Evolutionary conservation across 2,329 filamentous ascomycete species (phyloP), one percentile per base, ranked within the genome.

Genomic region (Ophiostoma sp.): DNA sequence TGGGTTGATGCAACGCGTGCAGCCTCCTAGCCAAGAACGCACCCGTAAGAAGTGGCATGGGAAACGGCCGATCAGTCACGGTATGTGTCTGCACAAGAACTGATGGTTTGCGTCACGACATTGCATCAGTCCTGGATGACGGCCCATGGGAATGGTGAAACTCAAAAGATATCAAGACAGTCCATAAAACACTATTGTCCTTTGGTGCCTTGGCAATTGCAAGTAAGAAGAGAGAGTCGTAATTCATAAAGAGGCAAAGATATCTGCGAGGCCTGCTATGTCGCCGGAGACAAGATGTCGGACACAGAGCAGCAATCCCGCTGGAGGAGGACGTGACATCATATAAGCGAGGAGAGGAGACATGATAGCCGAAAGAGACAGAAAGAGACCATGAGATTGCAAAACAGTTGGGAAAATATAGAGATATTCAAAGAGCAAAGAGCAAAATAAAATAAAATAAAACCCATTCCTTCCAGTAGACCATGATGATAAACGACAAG

Each of bases 401-500:
- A 39, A 65, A 23, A 39, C 62, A 39, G n/a, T 35, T 35, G 7
- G 15, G 20, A n/a, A 64, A 62, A 62, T 2, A 36, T 64, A 36
- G 20, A 41, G 27, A 65, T 44, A 69, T 27, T 31, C 23, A 39
- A 23, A 64, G 27, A 33, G 20, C 20, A 39, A 23, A 64, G 33
- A 48, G n/a, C 54, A 70, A 48, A 15, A 64, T 8, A 23, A 67
- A 48, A 44, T 23, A 67, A 17, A 67, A n/a, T 13, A 15, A n/a
- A 39, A 27, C 36, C 62, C 62, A 35, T 23, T 39, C 35, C 62
- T 44, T 67, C 36, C 65, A 67, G 54, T 23, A 35, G 20, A 68
- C 33, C 62, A 57, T 62, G 39, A 20, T 41, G 62, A 44, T 8
- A 66, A 65, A 65, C 20, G 62, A 65, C 62, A 65, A 70, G 57